Evolutionary conservation across 176 grass and related monocot genomes (phyloP).

Genomic region (Avena insularis): DNA sequence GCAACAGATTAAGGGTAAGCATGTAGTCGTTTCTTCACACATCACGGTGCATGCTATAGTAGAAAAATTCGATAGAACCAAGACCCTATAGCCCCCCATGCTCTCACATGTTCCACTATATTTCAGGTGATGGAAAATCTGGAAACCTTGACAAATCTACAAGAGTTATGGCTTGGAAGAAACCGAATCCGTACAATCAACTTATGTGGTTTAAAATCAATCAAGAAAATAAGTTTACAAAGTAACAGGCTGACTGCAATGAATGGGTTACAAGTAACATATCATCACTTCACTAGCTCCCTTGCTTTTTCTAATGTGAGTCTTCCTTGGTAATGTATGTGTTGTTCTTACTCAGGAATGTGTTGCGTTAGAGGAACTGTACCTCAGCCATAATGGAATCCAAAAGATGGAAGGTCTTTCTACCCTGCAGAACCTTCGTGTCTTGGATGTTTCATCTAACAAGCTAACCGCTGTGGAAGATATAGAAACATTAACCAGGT

Average conservation of each 20-base stretch:
- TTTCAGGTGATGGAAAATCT: conserved; percentile 94
- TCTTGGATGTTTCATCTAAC: conserved; percentile 95
- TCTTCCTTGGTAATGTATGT: conserved; percentile 10
- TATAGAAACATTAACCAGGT: conserved; percentile 84
- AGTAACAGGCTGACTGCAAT: conserved; percentile 87
- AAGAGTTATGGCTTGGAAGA: conserved; percentile 91
- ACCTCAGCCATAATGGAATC: conserved; percentile 96
- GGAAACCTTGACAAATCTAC: conserved; percentile 74
- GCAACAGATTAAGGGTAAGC: conserved; percentile 89
- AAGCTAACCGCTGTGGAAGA: conserved; percentile 71
- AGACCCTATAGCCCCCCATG: neutral
- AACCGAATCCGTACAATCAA: conserved; percentile 83
- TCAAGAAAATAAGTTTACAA: conserved; percentile 93
- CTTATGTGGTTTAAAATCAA: conserved; percentile 85
- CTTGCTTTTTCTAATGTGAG: conserved; percentile 16
- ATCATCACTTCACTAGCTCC: neutral
- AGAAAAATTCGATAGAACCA: conserved; percentile 9
- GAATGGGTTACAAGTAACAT: conserved; percentile 83
- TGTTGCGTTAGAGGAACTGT: conserved; percentile 82
- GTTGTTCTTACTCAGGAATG: conserved; percentile 65
- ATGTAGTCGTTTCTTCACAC: neutral
- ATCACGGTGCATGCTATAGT: neutral
- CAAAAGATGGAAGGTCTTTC: conserved; percentile 93
- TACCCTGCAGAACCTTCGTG: conserved; percentile 77
- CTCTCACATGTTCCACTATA: conserved; percentile 31